Evolutionary conservation across 106 monocot species (phyloP).

Genomic region (Allium fistulosum): DNA sequence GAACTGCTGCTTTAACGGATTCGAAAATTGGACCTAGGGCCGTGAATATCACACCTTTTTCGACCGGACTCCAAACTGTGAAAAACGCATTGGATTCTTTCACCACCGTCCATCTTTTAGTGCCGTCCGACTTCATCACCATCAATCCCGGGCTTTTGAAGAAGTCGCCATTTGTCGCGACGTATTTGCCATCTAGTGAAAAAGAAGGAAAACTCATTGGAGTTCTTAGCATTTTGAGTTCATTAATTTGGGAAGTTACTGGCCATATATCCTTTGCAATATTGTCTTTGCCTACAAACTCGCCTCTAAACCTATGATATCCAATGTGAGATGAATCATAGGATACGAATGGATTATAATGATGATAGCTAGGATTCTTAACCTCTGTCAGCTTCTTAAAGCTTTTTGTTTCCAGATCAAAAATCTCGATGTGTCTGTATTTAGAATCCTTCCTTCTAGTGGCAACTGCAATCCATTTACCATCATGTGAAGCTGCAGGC

Average conservation of each 20-base stretch:
- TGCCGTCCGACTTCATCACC: slow-evolving; percentile 61
- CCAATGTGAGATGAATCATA: slow-evolving; percentile 36
- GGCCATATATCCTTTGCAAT: slow-evolving; percentile 27
- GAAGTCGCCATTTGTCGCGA: slow-evolving; percentile 57
- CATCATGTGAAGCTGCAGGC: slow-evolving; percentile 48
- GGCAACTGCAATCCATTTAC: slow-evolving; percentile 58
- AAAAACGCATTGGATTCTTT: slow-evolving; percentile 39
- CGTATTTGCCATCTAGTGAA: slow-evolving; percentile 30
- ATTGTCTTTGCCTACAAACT: slow-evolving; percentile 11
- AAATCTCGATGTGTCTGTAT: slow-evolving; percentile 70
- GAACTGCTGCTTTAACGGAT: slow-evolving; percentile 35
- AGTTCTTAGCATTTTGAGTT: slow-evolving; percentile 32
- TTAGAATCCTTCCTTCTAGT: slow-evolving; percentile 46
- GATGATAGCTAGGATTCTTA: slow-evolving; percentile 53
- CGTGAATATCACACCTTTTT: slow-evolving; percentile 58
- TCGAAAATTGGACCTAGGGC: slow-evolving; percentile 78
- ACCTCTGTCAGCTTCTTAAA: slow-evolving; percentile 52
- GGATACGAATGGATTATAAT: slow-evolving; percentile 95
- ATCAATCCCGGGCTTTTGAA: slow-evolving; percentile 24
- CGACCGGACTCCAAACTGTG: slow-evolving; percentile 64
- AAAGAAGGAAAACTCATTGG: slow-evolving; percentile 50
- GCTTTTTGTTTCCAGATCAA: slow-evolving; percentile 45
- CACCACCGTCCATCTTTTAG: slow-evolving; percentile 41
- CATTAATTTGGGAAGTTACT: slow-evolving; percentile 25
- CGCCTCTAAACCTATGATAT: slow-evolving; percentile 84